Conservation (phyloP, 805 yeast genomes). For the Teunomyces lycoperdinae region DNA sequence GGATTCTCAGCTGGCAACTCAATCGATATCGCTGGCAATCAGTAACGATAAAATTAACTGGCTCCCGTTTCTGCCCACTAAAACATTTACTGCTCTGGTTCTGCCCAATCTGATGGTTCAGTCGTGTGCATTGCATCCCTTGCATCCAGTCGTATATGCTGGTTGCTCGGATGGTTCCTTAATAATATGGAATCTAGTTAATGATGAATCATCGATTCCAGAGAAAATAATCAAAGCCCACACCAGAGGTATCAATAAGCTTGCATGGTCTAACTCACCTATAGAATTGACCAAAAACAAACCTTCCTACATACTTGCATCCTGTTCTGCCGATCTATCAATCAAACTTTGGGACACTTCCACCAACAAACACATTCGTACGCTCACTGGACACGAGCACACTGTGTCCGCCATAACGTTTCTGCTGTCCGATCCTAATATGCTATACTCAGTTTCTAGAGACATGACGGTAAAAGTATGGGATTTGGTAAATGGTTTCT, state of each 20-base stretch:
- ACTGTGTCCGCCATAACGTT: slow-evolving; percentile 66
- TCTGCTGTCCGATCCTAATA: slow-evolving; percentile 43
- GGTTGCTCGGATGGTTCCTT: slow-evolving; percentile 74
- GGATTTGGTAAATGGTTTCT: slow-evolving; percentile 68
- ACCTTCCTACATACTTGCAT: slow-evolving; percentile 37
- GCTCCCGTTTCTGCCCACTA: slow-evolving; percentile 55
- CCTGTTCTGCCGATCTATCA: slow-evolving; percentile 51
- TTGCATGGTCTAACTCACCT: slow-evolving; percentile 51
- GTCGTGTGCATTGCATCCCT: slow-evolving; percentile 69
- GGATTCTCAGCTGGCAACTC: slow-evolving; percentile 14
- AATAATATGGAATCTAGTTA: slow-evolving; percentile 62
- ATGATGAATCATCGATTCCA: slow-evolving; percentile 56
- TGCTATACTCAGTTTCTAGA: slow-evolving; percentile 60
- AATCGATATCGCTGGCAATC: slow-evolving; percentile 8
- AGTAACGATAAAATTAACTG: slow-evolving; percentile 45
- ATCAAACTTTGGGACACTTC: slow-evolving; percentile 74
- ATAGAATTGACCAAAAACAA: slow-evolving; percentile 17
- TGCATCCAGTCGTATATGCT: slow-evolving; percentile 59
- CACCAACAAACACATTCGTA: slow-evolving; percentile 50
- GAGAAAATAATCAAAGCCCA: slow-evolving; percentile 70
- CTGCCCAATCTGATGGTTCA: slow-evolving; percentile 57
- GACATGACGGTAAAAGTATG: slow-evolving; percentile 61
- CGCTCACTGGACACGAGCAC: slow-evolving; percentile 84
- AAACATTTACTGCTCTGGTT: slow-evolving; percentile 50
- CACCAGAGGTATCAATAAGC: slow-evolving; percentile 60